Evolutionary conservation across 768 basidiomycete species (phyloP).

Genomic region (Lyophyllum decastes): DNA sequence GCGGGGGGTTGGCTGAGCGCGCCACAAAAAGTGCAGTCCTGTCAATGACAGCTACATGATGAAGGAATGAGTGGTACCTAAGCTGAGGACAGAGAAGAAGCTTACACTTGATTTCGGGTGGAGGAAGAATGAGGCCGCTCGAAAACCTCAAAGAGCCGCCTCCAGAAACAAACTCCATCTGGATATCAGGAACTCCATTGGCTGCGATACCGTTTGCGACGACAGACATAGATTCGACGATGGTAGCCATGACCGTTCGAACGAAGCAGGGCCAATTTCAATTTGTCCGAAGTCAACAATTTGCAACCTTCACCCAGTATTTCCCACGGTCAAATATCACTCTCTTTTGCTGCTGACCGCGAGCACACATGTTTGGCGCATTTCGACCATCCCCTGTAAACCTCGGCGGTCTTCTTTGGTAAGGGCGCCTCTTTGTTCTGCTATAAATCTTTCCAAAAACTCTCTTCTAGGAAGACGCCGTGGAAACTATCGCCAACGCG

Average conservation of each 20-base stretch:
- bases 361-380: constrained; percentile 75
- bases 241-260: constrained; percentile 47
- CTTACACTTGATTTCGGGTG: constrained; percentile 93
- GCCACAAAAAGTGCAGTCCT: constrained; percentile 91
- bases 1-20: constrained; percentile 88
- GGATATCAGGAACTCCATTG: constrained; percentile 43
- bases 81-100: constrained; percentile 35
- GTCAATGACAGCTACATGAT: constrained; percentile 81
- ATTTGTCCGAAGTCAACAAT: constrained; percentile 9
- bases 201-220: constrained; percentile 39
- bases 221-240: constrained; percentile 30
- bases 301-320: constrained; percentile 3
- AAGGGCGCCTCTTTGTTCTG: constrained; percentile 18
- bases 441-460: background rate
- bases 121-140: constrained; percentile 90
- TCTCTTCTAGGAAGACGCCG: constrained; percentile 78
- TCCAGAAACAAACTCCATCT: constrained; percentile 36
- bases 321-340: constrained; percentile 36
- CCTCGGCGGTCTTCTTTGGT: constrained; percentile 87
- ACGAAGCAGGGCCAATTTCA: constrained; percentile 22
- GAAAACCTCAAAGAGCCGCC: constrained; percentile 55
- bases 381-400: constrained; percentile 73
- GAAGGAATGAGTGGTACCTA: constrained; percentile 8
- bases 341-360: constrained; percentile 14
- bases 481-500: constrained; percentile 91